Base-by-base conservation (phyloP, 1,139 yeast species). In the Nakaseomyces kungkrabaensis region DNA sequence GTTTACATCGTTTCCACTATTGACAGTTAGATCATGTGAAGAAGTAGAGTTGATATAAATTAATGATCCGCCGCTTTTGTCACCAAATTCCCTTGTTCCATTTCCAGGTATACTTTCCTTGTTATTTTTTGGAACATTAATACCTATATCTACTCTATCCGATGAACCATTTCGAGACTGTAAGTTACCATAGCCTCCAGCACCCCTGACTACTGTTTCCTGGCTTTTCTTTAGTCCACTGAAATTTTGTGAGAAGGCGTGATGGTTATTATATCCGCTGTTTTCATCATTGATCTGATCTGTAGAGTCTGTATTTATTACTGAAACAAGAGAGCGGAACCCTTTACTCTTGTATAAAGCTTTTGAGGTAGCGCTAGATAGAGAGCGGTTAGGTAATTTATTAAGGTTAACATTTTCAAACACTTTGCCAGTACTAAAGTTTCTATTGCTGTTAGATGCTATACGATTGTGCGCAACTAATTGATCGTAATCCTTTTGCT, bases 401-500 rank as follows among this genome's bases (percentile, higher is more conserved):
- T 29, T 29, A 5, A 29, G n/a, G 29, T 50, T 50, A 9, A 53
- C 29, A 25, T 47, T 50, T 32, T 49, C 51, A 44, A 52, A 51
- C n/a, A 52, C 41, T 5, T 41, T 27, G 5, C 44, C 44, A 5
- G 34, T 29, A 29, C 44, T 41, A 5, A 41, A n/a, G 24, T 5
- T 41, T 41, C 44, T 41, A 17, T 7, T 27, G 27, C 34, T 11
- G 5, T 48, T 46, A 1, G 36, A 48, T 29, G 41, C 34, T n/a
- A 37, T 37, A 33, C 51, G 53, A 31, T 52, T 54, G 47, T 58
- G 63, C 1, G 63, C 60, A 71, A 79, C 76, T 62, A 83, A 87
- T 49, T 80, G 72, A 59, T 86, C 96, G 56, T 79, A 82, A 57
- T 78, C 79, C 59, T 83, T 90, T 57, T 82, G 80, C 52, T 84